Base-by-base conservation (phyloP, 148 eudicot genomes). In the Rhododendron vialii region DNA sequence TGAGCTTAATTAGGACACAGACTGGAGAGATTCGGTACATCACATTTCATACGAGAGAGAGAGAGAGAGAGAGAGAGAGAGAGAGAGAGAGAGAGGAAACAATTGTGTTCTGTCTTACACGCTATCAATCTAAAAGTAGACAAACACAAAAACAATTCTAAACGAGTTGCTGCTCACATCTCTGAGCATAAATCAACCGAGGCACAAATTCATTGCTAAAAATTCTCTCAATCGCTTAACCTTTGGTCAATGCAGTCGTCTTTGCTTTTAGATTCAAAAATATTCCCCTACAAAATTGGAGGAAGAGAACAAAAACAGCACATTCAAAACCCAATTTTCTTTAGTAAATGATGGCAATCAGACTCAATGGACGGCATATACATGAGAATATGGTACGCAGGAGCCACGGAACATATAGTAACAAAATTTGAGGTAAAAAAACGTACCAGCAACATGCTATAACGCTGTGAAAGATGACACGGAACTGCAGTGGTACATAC, bases 211-310 rank as follows among this genome's bases (percentile, higher is more conserved):
- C 24, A 73, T 47, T 71, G 65, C 33, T 20, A 33, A 48, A 22
- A 20, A 22, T 36, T 53, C 77, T 4, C 43, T 76, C 28, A 45
- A 2, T 80, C 20, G 28, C 43, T 91, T 87, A 92, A 80, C 89
- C 86, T 89, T 95, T 93, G 38, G 90, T 85, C 35, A 90, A 77
- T 50, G 94, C 78, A 87, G 89, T 73, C 24, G 98, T 88, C 85
- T 90, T 94, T 88, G 99, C 98, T 87, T 92, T 91, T 77, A 97
- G 88, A 88, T 93, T 97, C 94, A 97, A 85, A 86, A 94, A 97
- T 85, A 97, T 97, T 41, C 96, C 98, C 98, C 98, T 95, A 89
- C 65, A 87, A 50, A 75, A 82, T 35, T 45, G 28, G 84, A 87
- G 53, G 74, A 55, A 84, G 26, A 43, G 78, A 14, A 57, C 13